These are phyloP conservation scores for Postia placenta DNA, from an alignment of 768 basidiomycete genomes.

Conservation along the genomic window DNA sequence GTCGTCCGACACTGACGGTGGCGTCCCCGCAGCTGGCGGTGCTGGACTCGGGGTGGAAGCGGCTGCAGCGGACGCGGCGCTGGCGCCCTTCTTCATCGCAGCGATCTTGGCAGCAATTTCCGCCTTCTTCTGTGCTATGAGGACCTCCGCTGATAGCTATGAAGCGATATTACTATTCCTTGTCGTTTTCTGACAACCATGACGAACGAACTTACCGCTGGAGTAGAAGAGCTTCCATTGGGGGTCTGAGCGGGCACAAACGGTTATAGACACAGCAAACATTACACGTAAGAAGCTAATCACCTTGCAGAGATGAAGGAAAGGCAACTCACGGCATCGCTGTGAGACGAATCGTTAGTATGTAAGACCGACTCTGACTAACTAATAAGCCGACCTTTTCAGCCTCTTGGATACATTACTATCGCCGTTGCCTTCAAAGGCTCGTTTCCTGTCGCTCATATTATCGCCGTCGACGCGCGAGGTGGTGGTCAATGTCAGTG, in stretches of 20 bases:
- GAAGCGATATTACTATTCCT: no score
- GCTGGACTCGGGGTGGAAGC: constrained; percentile 23
- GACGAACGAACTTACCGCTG: constrained; percentile 34
- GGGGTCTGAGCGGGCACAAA: constrained; percentile 45
- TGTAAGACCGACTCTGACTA: constrained; percentile 2
- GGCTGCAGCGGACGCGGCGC: constrained; percentile 15
- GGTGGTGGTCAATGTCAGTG: no score
- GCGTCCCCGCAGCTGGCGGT: constrained; percentile 29
- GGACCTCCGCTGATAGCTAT: constrained; percentile 48
- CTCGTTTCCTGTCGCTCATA: constrained; percentile 68
- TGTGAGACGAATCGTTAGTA: constrained; percentile 27
- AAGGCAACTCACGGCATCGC: constrained; percentile 67
- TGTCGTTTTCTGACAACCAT: constrained; percentile 6
- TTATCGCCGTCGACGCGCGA: constrained; percentile 2
- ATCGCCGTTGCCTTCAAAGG: constrained; percentile 50
- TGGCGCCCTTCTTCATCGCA: constrained; percentile 48
- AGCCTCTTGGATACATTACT: constrained; percentile 46
- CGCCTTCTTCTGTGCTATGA: constrained; percentile 79
- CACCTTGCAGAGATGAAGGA: constrained; percentile 51
- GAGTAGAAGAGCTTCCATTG: constrained; percentile 37
- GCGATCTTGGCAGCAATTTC: constrained; percentile 85
- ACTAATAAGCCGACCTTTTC: constrained; percentile 49
- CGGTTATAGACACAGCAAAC: constrained; percentile 70
- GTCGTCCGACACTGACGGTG: constrained; percentile 49
- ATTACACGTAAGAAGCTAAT: constrained; percentile 44